Percentiles rank a stretch among this genome's conserved stretches.
Evolutionary conservation across 176 grass and related monocot genomes (phyloP).

Genomic region (Oryza glumipatula): DNA sequence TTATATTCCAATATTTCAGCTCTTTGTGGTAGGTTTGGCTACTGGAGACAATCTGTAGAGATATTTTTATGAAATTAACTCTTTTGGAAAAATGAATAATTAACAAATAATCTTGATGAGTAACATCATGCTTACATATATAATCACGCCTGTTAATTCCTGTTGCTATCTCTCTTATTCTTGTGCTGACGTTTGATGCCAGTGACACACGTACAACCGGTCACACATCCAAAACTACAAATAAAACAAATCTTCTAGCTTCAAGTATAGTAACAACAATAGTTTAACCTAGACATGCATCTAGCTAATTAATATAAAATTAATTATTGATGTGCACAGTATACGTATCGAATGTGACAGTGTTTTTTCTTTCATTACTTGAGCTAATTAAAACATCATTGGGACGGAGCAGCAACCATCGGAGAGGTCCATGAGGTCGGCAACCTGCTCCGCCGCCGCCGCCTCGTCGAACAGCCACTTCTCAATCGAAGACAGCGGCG

Average conservation of each 20-base stretch:
- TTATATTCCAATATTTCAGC: not conserved
- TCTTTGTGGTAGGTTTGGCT: not conserved
- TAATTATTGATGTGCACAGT: not conserved
- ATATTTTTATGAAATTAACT: not conserved
- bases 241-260: not conserved
- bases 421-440: conserved; percentile 51
- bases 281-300: not conserved
- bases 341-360: not conserved
- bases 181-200: not conserved
- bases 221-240: not conserved
- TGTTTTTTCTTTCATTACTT: not conserved
- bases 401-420: conserved; percentile 54
- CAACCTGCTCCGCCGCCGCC: conserved; percentile 33
- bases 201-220: not conserved
- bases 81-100: not conserved
- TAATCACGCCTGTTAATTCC: not conserved
- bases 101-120: not conserved
- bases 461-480: conserved; percentile 81
- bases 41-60: not conserved
- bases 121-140: conserved; percentile 44
- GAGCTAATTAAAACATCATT: conserved; percentile 45
- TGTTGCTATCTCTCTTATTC: conserved; percentile 8
- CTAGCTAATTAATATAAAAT: conserved; percentile 22
- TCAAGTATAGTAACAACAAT: not conserved
- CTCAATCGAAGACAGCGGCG: conserved; percentile 67